Evolutionary conservation across 2,329 filamentous ascomycete species (phyloP), one percentile per base, ranked within the genome.

Genomic region (Aspergillus proliferans): DNA sequence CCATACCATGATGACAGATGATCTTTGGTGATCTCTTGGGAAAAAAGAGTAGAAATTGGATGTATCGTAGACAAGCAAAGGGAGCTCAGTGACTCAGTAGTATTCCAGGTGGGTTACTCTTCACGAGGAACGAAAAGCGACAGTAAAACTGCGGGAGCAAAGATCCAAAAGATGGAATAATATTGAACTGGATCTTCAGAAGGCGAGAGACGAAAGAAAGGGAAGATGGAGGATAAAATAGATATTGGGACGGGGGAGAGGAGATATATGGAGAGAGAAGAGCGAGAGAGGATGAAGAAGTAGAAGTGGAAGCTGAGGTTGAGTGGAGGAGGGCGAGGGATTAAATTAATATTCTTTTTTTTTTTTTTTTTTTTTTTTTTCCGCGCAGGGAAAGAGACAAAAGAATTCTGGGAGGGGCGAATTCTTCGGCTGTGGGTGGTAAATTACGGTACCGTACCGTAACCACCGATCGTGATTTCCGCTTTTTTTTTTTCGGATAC

Each of bases 251-350:
- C 52, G 49, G 60, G 49, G 60, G 53, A 53, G 46, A 48, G 58
- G 55, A 54, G 46, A 51, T 48, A 55, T 55, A 52, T 48, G 44
- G 48, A 48, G 47, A 47, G 54, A 52, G 53, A 51, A 52, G 51
- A 47, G 56, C 57, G 60, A 57, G 47, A 59, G 58, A 61, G 57
- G 58, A 59, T 60, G 56, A 63, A 62, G 56, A 60, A 56, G 49
- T 57, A 56, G 59, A 55, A 55, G 55, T 28, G 40, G 19, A 42
- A 14, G 19, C 12, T n/a, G 12, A 28, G 24, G 42, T 24, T 26
- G 42, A 44, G 24, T 18, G 24, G n/a, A 19, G 43, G 24, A 21
- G 10, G 28, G 43, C 30, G 43, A 45, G 43, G 28, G 28, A 45
- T 33, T 28, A 34, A 45, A 45, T 21, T 28, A 34, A 34, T 33